Base-by-base conservation (phyloP, 306 rosid genomes). In the Malus asiatica region DNA sequence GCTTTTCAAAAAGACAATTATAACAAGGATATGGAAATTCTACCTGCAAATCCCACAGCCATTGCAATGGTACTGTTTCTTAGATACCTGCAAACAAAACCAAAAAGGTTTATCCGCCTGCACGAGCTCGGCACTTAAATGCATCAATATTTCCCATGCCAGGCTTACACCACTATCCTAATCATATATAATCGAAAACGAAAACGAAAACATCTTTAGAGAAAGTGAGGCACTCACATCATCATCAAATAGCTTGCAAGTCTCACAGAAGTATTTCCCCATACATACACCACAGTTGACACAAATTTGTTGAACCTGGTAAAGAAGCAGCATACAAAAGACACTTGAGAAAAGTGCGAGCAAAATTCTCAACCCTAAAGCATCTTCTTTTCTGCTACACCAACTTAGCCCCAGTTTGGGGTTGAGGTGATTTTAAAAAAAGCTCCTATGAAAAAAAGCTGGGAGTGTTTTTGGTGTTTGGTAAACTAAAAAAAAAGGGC, bases 1-100 rank as follows among this genome's bases (percentile, higher is more conserved):
- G 15, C 68, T 38, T 6, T 14, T 14, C 46, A 72, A 32, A 35
- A 20, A 51, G 55, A 51, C 20, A 59, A 38, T 70, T 61, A 55
- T 11, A 40, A 72, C 27, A 45, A 66, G 8, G 27, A 40, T 11
- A 29, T 29, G 33, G 61, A 11, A 44, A 44, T 23, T 66, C 38
- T 89, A 94, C 97, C 97, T 91, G 89, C 98, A 94, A 76, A 94
- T 91, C 32, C 95, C 97, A 69, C 97, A 94, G 60, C 96, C 97
- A 83, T 13, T 73, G 83, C 97, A 94, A 72, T 94, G 98, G 72
- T 90, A 91, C 65, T 94, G 97, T 72, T 79, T 79, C 90, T 91
- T 94, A 66, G 97, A 86, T 66, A 83, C 76, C 97, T 94, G 88
- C 53, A 80, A 75, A 38, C 32, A 8, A 66, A 68, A 18, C 71